Evolutionary conservation across 2,329 filamentous ascomycete genomes (phyloP), one percentile per base, ranked within the genome.

Genomic region (Diaporthe capsici): DNA sequence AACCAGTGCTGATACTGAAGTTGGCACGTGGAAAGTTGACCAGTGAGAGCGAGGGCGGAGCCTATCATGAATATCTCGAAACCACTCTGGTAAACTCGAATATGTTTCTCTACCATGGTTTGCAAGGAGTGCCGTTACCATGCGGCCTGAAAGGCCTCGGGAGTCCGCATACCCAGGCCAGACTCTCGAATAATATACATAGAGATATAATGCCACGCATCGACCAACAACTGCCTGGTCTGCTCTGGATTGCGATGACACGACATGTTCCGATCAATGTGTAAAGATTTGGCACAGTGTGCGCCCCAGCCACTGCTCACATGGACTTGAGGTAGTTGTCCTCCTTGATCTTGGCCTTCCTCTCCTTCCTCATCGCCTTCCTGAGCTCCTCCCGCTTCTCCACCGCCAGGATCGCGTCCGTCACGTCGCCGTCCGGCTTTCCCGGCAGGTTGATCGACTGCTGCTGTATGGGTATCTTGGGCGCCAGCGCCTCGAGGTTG

Each of bases 321-420:
- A 96, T 95, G 58, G 92, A 91, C 90, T 93, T 94, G 85, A 97
- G 90, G 89, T 95, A 97, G 86, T 97, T 97, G 82, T 85, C 86
- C 88, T 97, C 94, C 91, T 96, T 96, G 82, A 97, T 97, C 85
- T 89, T 90, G 76, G 90, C 90, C 85, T 93, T 91, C 82, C 94
- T 88, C 87, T 95, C 93, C 83, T 90, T 90, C 81, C 94, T 90
- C 93, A 95, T 92, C 47, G 92, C 92, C 85, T 88, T 90, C 78
- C 88, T 93, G 80, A 96, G 86, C 80, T 92, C 91, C 77, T 89
- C 87, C 82, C 94, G 88, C 82, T 90, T 86, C 42, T 83, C 80
- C 13, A 82, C 84, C 47, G 90, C 89, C 70, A 82, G 82, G 47
- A 91, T 76, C 67, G 89, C 88, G 67, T 88, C 85, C 73, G 83